phyloP scores from a whole-genome alignment of 495 filamentous ascomycete species.

The Hypoxylon trugodes region DNA sequence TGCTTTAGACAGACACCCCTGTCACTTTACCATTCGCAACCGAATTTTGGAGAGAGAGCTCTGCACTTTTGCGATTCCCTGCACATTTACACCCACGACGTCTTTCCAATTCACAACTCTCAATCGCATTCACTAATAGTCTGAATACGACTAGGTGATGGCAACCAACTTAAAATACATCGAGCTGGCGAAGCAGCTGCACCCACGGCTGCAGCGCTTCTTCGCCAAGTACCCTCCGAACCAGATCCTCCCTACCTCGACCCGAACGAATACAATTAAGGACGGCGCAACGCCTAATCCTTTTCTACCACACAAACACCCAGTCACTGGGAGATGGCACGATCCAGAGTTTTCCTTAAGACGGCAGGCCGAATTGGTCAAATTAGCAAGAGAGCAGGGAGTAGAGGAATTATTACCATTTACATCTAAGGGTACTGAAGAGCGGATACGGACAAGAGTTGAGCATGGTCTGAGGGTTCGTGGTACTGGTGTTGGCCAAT shows the following conservation, averaged over 20 bases:
- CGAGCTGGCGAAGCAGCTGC: conserved; percentile 71
- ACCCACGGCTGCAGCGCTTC: conserved; percentile 81
- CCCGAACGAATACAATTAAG: conserved; percentile 46
- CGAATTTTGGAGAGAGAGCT: conserved; percentile 25
- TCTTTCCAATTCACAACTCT: conserved; percentile 3
- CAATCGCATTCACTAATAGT: background rate
- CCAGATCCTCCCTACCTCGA: conserved; percentile 55
- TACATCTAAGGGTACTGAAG: conserved; percentile 77
- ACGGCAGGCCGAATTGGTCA: conserved; percentile 90
- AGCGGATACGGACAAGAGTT: conserved; percentile 67
- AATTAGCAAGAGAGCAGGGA: conserved; percentile 79
- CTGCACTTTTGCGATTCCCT: conserved; percentile 16
- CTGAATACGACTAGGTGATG: conserved; percentile 13
- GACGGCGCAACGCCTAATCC: conserved; percentile 68
- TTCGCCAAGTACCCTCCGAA: conserved; percentile 86
- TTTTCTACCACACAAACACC: conserved; percentile 76
- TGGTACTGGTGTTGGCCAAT: conserved; percentile 91
- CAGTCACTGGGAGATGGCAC: conserved; percentile 78
- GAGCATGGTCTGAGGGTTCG: conserved; percentile 82
- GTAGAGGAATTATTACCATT: conserved; percentile 85
- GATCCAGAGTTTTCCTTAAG: conserved; percentile 82
- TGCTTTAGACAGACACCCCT: conserved; percentile 9
- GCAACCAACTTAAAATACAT: conserved; percentile 51
- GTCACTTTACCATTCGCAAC: conserved; percentile 14
- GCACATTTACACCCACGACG: conserved; percentile 9